These are phyloP conservation scores for Viridothelium virens DNA, from an alignment of 495 filamentous ascomycete species.

Conservation along the genomic window DNA sequence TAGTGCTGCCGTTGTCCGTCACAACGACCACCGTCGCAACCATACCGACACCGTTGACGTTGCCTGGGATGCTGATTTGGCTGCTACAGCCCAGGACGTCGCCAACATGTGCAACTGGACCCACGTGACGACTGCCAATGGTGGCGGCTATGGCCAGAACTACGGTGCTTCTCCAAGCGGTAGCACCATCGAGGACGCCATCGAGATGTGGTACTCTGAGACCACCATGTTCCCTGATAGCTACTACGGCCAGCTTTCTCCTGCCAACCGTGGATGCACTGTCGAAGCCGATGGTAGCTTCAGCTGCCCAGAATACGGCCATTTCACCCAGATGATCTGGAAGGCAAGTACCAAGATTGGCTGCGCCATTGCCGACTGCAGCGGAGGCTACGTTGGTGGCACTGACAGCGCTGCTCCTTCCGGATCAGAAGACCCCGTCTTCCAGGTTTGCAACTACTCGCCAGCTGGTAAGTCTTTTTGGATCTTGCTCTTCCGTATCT, in stretches of 20 bases:
- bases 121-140: conserved; percentile 3
- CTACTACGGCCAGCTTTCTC: conserved; percentile 10
- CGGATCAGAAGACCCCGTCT: conserved; percentile 5
- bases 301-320: conserved; percentile 11
- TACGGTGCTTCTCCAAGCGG: conserved; percentile 3
- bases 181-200: conserved; percentile 8
- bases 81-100: conserved; percentile 1
- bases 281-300: background rate
- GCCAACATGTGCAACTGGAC: conserved; percentile 14
- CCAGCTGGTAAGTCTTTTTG: conserved; percentile 7
- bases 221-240: conserved; percentile 1
- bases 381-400: conserved; percentile 2
- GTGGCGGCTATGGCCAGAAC: conserved; percentile 13
- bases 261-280: conserved; percentile 6
- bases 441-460: conserved; percentile 14
- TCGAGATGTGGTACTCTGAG: conserved; percentile 17
- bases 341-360: conserved; percentile 6
- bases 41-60: conserved; percentile 9
- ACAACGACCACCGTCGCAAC: conserved; percentile 13
- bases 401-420: background rate
- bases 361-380: conserved; percentile 13
- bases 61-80: conserved; percentile 9
- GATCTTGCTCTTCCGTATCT: background rate
- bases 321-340: conserved; percentile 17
- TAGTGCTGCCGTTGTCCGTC: conserved; percentile 6